Base-by-base conservation (phyloP, 768 basidiomycete species). In the Pleurotus platypus region DNA sequence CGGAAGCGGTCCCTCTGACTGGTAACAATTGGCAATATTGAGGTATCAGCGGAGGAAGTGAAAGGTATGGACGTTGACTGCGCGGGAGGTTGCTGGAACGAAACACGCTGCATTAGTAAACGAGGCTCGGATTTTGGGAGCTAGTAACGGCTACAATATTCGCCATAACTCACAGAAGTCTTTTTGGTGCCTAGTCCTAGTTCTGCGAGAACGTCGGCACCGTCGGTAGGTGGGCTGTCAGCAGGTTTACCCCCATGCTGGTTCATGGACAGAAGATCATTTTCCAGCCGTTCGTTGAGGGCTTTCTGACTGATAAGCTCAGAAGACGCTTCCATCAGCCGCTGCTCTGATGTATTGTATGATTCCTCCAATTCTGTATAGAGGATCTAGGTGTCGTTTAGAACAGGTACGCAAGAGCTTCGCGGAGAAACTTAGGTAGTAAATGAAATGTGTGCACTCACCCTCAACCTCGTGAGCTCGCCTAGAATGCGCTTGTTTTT, bases 21-120 rank as follows among this genome's bases (percentile, higher is more conserved):
- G 1, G 97, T 98, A 40, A 98, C 97, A 62, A 99, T 98, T 2
- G 96, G 97, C n/a, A 99, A 73, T 64, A 98, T 98, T 7, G 94
- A 95, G 0, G 89, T 91, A 66, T 98, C 96, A 4, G 90, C 91
- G 2, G 90, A 81, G 35, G 85, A 72, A 4, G 83, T 75, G 65
- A 90, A 89, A 1, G 85, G 83, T 62, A 91, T 83, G 0, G 92
- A 86, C 2, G 85, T 85, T 56, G 76, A 73, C 57, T 84, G 75
- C 13, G 76, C 69, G 24, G 76, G 70, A 39, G 64, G 64, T 55
- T 70, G 69, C 70, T 73, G 43, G 7, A 35, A 35, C 9, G 30
- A 9, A 11, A 35, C 30, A 35, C 30, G 9, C 30, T 9, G 8
- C 30, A 3, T 35, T 3, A 35, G 30, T 35, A 35, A 35, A 35